A percentile compares a stretch with the other conserved stretches of the same genome.
phyloP scores from a whole-genome alignment of 2,329 filamentous ascomycete species.

The Chrysoporthe austroafricana region DNA sequence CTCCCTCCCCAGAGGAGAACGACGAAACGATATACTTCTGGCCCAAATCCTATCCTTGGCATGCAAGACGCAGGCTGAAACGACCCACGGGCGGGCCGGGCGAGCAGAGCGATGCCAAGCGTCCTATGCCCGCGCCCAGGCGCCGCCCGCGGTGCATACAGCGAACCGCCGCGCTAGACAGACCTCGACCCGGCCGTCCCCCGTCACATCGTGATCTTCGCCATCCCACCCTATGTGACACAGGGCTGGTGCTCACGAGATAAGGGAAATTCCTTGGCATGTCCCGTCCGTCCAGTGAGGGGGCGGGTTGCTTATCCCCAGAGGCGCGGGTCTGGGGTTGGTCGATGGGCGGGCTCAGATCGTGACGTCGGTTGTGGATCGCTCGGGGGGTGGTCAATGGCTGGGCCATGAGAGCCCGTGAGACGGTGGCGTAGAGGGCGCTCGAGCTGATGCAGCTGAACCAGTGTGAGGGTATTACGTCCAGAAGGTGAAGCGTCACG shows the following conservation, averaged over 20 bases:
- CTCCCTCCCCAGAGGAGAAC: too few relatives aligned
- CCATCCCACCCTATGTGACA: neutral
- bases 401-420: neutral
- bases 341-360: neutral
- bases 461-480: neutral
- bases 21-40: too few relatives aligned
- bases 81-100: too few relatives aligned
- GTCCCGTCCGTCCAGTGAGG: slow-evolving; percentile 14
- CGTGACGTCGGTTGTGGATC: slow-evolving; percentile 5
- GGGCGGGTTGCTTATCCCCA: neutral
- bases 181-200: too few relatives aligned
- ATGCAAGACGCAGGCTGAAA: too few relatives aligned
- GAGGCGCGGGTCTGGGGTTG: neutral
- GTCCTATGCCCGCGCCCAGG: too few relatives aligned
- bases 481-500: neutral
- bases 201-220: too few relatives aligned
- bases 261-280: slow-evolving; percentile 19
- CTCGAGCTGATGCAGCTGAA: neutral
- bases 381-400: neutral
- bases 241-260: slow-evolving; percentile 21
- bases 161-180: too few relatives aligned
- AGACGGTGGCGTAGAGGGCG: neutral
- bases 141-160: too few relatives aligned
- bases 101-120: too few relatives aligned
- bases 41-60: too few relatives aligned